These are phyloP conservation scores for Sclerotinia borealis DNA, from an alignment of 2,329 filamentous ascomycete genomes.

Conservation along the genomic window DNA sequence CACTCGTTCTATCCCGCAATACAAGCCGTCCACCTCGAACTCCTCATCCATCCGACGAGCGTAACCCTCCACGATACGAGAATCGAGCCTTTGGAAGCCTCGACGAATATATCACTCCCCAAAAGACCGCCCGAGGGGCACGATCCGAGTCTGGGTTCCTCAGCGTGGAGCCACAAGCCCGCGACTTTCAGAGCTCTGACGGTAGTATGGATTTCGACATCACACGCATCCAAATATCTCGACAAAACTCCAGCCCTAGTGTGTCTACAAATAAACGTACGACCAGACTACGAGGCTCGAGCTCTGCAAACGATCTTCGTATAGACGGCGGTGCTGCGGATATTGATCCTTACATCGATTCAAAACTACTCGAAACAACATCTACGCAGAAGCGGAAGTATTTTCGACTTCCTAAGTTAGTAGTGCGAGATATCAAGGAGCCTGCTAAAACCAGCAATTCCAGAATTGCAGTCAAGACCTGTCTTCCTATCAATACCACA, in stretches of 20 bases:
- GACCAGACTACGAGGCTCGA: constrained; percentile 14
- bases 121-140: constrained; percentile 12
- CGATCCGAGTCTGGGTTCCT: constrained; percentile 20
- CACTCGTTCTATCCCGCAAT: constrained; percentile 27
- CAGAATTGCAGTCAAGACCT: neutral
- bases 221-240: neutral
- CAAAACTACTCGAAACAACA: neutral
- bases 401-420: constrained; percentile 23
- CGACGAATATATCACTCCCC: constrained; percentile 15
- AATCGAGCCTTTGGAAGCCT: constrained; percentile 14
- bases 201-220: constrained; percentile 13
- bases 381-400: constrained; percentile 14
- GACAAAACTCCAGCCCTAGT: constrained; percentile 5
- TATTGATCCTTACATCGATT: neutral
- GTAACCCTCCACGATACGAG: constrained; percentile 8
- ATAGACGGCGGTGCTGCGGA: neutral
- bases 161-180: constrained; percentile 8
- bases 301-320: constrained; percentile 17
- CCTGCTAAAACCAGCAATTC: constrained; percentile 1
- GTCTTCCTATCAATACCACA: neutral
- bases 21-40: constrained; percentile 24
- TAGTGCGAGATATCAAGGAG: constrained; percentile 21
- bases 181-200: neutral
- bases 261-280: neutral
- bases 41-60: constrained; percentile 25